phyloP scores from a whole-genome alignment of 179 eudicot species.

The Silene coronaria region DNA sequence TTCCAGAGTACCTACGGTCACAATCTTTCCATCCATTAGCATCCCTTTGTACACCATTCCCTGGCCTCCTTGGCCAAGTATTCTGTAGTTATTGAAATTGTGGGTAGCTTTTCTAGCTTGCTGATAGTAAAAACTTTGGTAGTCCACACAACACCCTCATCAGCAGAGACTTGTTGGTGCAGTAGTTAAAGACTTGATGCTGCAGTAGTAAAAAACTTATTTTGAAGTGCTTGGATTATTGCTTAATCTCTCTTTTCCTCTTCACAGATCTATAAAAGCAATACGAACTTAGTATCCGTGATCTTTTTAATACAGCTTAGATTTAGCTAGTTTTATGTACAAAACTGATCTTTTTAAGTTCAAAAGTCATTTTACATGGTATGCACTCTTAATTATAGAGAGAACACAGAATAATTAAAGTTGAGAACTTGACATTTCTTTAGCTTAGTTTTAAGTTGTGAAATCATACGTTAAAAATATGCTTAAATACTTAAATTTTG shows the following conservation, averaged over 20 bases:
- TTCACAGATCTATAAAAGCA: constrained; percentile 2
- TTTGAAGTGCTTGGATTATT: constrained; percentile 5
- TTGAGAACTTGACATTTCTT: too few relatives aligned
- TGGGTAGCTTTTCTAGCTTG: constrained; percentile 32
- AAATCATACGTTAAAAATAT: too few relatives aligned
- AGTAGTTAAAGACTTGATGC: not conserved
- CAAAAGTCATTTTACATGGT: too few relatives aligned
- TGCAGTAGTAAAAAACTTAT: constrained; percentile 17
- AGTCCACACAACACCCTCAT: constrained; percentile 16
- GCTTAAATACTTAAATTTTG: too few relatives aligned
- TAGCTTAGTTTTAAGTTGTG: too few relatives aligned
- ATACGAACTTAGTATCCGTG: constrained; percentile 1
- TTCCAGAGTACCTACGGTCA: constrained; percentile 17
- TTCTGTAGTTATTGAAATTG: constrained; percentile 6
- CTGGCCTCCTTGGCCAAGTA: not conserved
- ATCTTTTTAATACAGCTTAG: too few relatives aligned
- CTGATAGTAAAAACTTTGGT: constrained; percentile 27
- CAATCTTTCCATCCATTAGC: constrained; percentile 25
- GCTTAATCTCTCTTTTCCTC: constrained; percentile 6
- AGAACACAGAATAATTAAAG: too few relatives aligned
- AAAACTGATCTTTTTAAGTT: too few relatives aligned
- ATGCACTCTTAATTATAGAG: too few relatives aligned
- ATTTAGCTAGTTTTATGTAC: too few relatives aligned
- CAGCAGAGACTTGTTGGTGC: constrained; percentile 21
- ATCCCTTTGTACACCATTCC: too few relatives aligned